A percentile compares a stretch with the other conserved stretches of the same genome.
Conservation (phyloP, 2,329 filamentous ascomycete genomes). For the Clarireedia homoeocarpa region DNA sequence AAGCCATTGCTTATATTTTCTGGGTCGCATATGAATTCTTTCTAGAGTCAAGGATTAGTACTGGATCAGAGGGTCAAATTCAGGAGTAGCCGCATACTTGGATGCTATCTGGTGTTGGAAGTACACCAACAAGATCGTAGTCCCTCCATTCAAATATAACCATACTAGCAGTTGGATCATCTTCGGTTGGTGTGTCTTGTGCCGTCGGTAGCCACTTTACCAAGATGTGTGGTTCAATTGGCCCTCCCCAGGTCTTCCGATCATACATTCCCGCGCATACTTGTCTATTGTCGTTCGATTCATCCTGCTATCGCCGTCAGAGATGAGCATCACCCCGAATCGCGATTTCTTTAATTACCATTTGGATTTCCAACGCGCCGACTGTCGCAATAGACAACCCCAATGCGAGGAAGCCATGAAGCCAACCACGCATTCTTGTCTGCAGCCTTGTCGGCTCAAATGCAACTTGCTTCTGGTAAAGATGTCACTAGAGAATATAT, state of each 20-base stretch:
- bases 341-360: constrained; percentile 37
- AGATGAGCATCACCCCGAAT: constrained; percentile 3
- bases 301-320: constrained; percentile 46
- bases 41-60: constrained; percentile 36
- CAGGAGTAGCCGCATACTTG: constrained; percentile 37
- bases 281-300: constrained; percentile 69
- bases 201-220: constrained; percentile 65
- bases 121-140: constrained; percentile 66
- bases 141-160: constrained; percentile 95
- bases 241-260: constrained; percentile 78
- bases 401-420: constrained; percentile 42
- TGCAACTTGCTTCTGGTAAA: background rate
- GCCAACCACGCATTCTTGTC: constrained; percentile 46
- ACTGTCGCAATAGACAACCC: constrained; percentile 47
- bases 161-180: constrained; percentile 73
- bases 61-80: background rate
- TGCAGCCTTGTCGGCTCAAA: constrained; percentile 20
- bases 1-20: constrained; percentile 58
- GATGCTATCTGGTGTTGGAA: constrained; percentile 43
- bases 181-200: constrained; percentile 47
- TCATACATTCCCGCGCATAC: constrained; percentile 92
- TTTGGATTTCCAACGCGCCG: constrained; percentile 48
- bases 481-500: background rate
- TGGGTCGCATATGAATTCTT: constrained; percentile 69
- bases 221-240: constrained; percentile 80